Evolutionary conservation across 83 land plant genomes (phyloP), one percentile per base, ranked within the genome.

Genomic region (Picea abies): DNA sequence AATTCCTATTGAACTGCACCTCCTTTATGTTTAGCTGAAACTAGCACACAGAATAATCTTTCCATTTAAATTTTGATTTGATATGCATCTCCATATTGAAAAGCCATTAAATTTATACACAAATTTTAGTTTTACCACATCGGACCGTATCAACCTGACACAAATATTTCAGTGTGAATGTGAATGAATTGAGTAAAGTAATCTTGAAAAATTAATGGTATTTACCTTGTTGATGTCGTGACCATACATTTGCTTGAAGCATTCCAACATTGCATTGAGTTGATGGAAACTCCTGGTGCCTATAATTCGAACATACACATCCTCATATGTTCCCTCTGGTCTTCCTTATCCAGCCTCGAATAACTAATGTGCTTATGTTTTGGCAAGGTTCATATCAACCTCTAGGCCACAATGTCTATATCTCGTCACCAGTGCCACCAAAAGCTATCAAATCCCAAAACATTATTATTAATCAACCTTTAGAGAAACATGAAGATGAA

Each of bases 281-380:
- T 92, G 92, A 20, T 85, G 78, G 79, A 84, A 84, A 84, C 94
- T 90, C 72, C 94, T 87, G 15, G 94, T 92, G 39, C 84, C 82
- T 35, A 92, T 23, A 56, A 92, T 87, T 39, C 92, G 68, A 14
- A 92, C 79, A 20, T 39, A 72, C 3, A 72, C 5, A 8, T 88
- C 29, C 76, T 87, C 91, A 19, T 92, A 85, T 39, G 20, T 41
- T 25, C 72, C 81, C 4, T 17, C 73, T 25, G 26, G 17, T 63
- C 72, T 82, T 5, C 41, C 62, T 70, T 76, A 69, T 63, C 88
- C 86, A 9, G 84, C 87, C 23, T 86, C 84, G 17, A 78, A 71
- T 20, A 91, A 86, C 35, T 79, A 76, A 12, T 78, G 71, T 0
- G 90, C 89, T 72, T 92, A 90, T 11, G 77, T 52, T 60, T 82